Evolutionary conservation across 176 grass and related monocot genomes (phyloP).

Genomic region (Triticum timopheevii): DNA sequence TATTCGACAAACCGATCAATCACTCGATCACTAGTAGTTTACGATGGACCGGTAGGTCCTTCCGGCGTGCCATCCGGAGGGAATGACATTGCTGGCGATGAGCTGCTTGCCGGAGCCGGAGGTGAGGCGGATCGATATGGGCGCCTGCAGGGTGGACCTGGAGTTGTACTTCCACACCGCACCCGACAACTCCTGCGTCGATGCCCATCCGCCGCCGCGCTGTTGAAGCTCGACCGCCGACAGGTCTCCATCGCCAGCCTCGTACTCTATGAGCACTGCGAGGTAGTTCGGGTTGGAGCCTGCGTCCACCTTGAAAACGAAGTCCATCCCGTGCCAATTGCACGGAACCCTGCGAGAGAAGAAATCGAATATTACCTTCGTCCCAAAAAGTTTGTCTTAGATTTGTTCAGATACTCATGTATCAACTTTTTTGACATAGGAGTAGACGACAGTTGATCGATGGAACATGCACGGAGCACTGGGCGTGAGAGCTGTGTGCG

Average conservation of each 20-base stretch:
- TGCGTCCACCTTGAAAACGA: constrained; percentile 16
- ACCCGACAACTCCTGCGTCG: constrained; percentile 59
- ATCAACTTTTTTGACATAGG: no score
- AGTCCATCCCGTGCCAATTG: constrained; percentile 51
- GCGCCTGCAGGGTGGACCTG: constrained; percentile 14
- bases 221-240: constrained; percentile 53
- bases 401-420: no score
- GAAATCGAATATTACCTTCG: background rate
- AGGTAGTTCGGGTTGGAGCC: no score
- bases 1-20: no score
- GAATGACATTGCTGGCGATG: constrained; percentile 43
- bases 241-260: constrained; percentile 68
- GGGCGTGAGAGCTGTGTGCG: background rate
- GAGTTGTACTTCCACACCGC: constrained; percentile 49
- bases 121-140: constrained; percentile 55
- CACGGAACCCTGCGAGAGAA: constrained; percentile 60
- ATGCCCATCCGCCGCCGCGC: constrained; percentile 18
- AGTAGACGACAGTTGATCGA: background rate
- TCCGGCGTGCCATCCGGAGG: constrained; percentile 38
- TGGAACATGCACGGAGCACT: no score
- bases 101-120: constrained; percentile 39
- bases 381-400: no score
- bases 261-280: constrained; percentile 35
- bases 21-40: no score
- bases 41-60: constrained; percentile 34